Evolutionary conservation across 2,329 filamentous ascomycete genomes (phyloP).

Genomic region (Biscogniauxia sp.): DNA sequence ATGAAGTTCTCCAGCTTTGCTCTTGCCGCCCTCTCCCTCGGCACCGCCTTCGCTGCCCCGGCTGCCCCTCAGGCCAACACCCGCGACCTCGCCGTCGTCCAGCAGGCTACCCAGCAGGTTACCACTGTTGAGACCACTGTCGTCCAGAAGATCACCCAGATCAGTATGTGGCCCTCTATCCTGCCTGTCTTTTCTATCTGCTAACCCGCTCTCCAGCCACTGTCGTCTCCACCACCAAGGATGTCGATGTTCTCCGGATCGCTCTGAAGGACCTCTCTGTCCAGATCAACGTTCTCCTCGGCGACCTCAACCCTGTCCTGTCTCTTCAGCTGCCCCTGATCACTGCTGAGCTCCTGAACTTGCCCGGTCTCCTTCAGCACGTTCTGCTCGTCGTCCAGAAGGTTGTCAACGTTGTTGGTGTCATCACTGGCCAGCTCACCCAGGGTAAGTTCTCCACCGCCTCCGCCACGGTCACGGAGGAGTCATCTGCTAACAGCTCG

Average conservation of each 20-base stretch:
- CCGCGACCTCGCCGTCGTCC: conserved; percentile 15
- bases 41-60: conserved; percentile 31
- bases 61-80: conserved; percentile 11
- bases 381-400: conserved; percentile 21
- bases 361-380: conserved; percentile 23
- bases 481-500: conserved; percentile 14
- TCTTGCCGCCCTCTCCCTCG: conserved; percentile 31
- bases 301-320: conserved; percentile 1
- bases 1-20: conserved; percentile 34
- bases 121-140: conserved; percentile 18
- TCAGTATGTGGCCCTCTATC: conserved; percentile 16
- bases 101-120: conserved; percentile 16
- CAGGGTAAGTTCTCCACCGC: conserved; percentile 17
- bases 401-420: conserved; percentile 22
- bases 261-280: conserved; percentile 22
- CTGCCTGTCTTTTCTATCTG: background rate
- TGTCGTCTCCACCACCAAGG: conserved; percentile 10
- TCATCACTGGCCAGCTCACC: conserved; percentile 16
- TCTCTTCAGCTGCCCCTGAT: conserved; percentile 15
- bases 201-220: conserved; percentile 15
- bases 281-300: conserved; percentile 23
- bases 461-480: background rate
- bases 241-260: conserved; percentile 22
- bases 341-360: conserved; percentile 11
- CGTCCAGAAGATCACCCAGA: conserved; percentile 16